Conservation (phyloP, 805 yeast genomes). For the Sungouiozyma ichnusensis region DNA sequence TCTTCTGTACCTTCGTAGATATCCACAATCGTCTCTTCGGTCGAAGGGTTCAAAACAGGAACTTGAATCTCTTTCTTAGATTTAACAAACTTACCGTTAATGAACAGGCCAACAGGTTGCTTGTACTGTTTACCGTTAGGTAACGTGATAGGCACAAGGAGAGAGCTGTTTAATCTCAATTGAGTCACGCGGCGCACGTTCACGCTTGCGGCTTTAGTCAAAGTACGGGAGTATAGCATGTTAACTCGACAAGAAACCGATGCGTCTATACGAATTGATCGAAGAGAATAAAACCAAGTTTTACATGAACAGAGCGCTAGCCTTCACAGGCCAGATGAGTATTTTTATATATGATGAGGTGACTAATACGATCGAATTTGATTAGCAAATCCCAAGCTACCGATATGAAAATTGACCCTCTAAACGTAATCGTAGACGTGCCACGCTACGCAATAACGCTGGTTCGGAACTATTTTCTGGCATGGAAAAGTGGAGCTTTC, state of each 20-base stretch:
- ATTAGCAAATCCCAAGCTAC: too few species aligned
- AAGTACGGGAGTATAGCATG: background rate
- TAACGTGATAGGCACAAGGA: conserved; percentile 41
- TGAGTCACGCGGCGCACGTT: background rate
- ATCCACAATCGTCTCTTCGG: conserved; percentile 58
- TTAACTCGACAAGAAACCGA: background rate
- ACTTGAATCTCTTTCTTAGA: conserved; percentile 52
- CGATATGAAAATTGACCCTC: too few species aligned
- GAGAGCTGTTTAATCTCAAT: conserved; percentile 12
- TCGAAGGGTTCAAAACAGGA: conserved; percentile 56
- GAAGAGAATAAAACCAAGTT: too few species aligned
- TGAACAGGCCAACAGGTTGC: conserved; percentile 77
- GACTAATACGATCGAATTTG: too few species aligned
- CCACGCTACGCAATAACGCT: too few species aligned
- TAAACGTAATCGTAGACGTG: too few species aligned
- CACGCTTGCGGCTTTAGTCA: background rate
- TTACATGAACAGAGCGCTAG: too few species aligned
- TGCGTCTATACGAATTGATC: too few species aligned
- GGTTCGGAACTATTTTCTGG: too few species aligned
- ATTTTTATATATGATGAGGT: background rate
- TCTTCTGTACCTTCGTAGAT: conserved; percentile 68
- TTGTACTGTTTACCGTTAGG: conserved; percentile 68
- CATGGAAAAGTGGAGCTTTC: background rate
- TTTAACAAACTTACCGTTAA: conserved; percentile 63
- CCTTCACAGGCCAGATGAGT: background rate